Evolutionary conservation across 164 flowering plant genomes (phyloP).

Genomic region (Nymphaea thermarum): DNA sequence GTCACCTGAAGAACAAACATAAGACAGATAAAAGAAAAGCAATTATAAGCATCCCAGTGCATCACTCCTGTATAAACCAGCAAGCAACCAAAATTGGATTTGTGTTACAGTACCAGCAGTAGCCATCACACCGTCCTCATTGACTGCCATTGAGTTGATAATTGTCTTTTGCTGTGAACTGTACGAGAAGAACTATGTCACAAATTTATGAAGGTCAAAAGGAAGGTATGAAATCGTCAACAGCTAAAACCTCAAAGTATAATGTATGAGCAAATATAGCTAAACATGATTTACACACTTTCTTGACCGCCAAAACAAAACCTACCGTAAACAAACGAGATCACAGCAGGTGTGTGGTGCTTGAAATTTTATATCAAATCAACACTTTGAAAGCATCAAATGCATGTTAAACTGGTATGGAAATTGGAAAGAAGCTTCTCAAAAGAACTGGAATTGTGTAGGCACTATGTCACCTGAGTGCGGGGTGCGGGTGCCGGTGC

Average conservation of each 20-base stretch:
- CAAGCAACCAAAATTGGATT: not conserved
- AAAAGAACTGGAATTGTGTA: too few species aligned
- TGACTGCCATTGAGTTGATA: conserved; percentile 88
- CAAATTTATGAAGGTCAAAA: not conserved
- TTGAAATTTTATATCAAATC: too few species aligned
- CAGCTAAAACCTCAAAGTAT: not conserved
- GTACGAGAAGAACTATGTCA: conserved; percentile 7
- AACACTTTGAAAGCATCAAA: too few species aligned
- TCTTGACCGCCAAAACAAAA: not conserved
- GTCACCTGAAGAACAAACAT: conserved; percentile 46
- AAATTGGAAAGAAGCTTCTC: too few species aligned
- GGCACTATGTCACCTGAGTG: too few species aligned
- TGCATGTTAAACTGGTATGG: too few species aligned
- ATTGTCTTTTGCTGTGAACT: conserved; percentile 98
- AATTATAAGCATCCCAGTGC: not conserved
- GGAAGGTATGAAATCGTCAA: not conserved
- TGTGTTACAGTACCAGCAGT: conserved; percentile 54
- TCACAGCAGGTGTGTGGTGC: too few species aligned
- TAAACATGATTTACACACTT: not conserved
- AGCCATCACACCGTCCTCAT: conserved; percentile 92
- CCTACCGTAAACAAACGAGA: too few species aligned
- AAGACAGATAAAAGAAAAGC: not conserved
- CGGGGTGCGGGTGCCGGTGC: too few species aligned
- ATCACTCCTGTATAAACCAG: not conserved
- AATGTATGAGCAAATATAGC: not conserved